Conservation (phyloP, 495 filamentous ascomycete species). For the Lineolata rhizophorae region DNA sequence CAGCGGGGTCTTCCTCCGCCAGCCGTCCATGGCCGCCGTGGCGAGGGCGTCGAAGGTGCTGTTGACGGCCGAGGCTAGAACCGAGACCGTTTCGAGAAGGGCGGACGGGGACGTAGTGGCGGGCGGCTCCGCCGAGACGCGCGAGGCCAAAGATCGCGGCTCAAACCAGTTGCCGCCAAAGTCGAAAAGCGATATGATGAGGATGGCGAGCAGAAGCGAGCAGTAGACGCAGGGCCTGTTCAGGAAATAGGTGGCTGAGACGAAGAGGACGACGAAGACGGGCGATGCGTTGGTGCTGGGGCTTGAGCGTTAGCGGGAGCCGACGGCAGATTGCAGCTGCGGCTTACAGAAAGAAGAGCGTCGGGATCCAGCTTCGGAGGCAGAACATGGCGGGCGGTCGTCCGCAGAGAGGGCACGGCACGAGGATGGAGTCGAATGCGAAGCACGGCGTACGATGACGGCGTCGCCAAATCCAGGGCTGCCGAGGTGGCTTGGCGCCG, state of each 20-base stretch:
- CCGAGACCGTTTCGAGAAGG: conserved; percentile 10
- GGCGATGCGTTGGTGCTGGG: conserved; percentile 17
- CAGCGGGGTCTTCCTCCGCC: conserved; percentile 6
- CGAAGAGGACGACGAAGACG: conserved; percentile 22
- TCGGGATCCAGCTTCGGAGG: conserved; percentile 17
- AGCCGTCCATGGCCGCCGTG: conserved; percentile 12
- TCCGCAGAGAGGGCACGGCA: too few relatives aligned
- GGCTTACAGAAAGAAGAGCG: conserved; percentile 20
- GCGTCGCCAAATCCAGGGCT: too few relatives aligned
- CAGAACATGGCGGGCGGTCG: too few relatives aligned
- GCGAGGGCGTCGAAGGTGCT: conserved; percentile 12
- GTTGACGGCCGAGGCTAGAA: conserved; percentile 14
- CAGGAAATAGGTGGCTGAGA: conserved; percentile 18
- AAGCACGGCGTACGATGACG: too few relatives aligned
- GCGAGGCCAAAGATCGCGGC: conserved; percentile 8
- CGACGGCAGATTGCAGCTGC: background rate
- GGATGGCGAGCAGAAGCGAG: conserved; percentile 20
- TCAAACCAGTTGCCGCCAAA: conserved; percentile 21
- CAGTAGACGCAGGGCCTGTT: conserved; percentile 23
- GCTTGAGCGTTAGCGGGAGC: conserved; percentile 2
- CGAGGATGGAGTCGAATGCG: too few relatives aligned
- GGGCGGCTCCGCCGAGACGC: background rate
- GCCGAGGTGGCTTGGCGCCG: too few relatives aligned
- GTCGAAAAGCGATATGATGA: conserved; percentile 21
- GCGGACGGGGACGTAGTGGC: background rate